Conservation (phyloP, 108 stramenopile species). For the Schizochytrium sp. region DNA sequence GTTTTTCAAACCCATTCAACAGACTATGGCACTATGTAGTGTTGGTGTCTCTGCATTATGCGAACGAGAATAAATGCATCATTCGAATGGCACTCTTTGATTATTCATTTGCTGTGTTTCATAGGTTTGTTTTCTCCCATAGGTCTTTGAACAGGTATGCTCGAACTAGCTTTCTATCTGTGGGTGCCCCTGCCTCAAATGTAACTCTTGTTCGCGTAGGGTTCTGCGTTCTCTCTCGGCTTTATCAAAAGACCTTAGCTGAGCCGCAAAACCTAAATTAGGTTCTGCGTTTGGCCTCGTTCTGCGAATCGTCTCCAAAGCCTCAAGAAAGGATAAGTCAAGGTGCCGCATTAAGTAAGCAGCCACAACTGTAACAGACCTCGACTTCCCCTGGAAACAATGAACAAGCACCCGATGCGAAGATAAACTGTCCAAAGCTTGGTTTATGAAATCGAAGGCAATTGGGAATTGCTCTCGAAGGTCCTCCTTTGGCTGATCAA, state of each 20-base stretch:
- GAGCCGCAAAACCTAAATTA: conserved; percentile 43
- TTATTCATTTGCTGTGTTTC: too few relatives aligned
- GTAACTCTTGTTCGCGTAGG: too few relatives aligned
- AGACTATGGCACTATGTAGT: too few relatives aligned
- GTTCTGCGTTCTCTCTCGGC: background rate
- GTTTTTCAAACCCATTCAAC: too few relatives aligned
- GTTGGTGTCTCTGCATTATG: too few relatives aligned
- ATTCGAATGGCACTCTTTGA: too few relatives aligned
- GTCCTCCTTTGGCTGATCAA: background rate
- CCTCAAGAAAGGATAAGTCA: conserved; percentile 7
- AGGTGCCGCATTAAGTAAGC: background rate
- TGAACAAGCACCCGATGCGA: conserved; percentile 1
- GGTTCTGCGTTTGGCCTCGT: conserved; percentile 15
- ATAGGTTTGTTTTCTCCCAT: too few relatives aligned
- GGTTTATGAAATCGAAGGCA: background rate
- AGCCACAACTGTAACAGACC: conserved; percentile 40
- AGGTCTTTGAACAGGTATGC: too few relatives aligned
- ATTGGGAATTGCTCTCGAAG: background rate
- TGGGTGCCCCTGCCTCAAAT: too few relatives aligned
- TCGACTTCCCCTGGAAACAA: conserved; percentile 49
- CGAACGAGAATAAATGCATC: too few relatives aligned
- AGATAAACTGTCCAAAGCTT: background rate
- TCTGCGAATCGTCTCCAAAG: conserved; percentile 6
- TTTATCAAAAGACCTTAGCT: conserved; percentile 4
- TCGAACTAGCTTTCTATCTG: too few relatives aligned